Base-by-base conservation (phyloP, 371 early-diverging fungal species). In the Blakeslea trispora region DNA sequence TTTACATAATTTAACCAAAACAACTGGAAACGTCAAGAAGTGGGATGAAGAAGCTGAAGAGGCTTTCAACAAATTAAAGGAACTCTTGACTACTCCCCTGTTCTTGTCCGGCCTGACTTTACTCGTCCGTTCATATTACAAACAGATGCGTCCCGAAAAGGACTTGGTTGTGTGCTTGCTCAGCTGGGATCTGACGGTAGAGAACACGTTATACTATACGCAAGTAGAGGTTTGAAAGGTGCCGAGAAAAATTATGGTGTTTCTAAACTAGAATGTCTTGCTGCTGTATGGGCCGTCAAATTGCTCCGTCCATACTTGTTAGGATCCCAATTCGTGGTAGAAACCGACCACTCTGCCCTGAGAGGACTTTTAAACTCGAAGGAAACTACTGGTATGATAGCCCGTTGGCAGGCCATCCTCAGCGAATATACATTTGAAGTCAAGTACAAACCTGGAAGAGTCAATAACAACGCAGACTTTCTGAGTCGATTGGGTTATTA, bases 241-340 rank as follows among this genome's bases (percentile, higher is more conserved):
- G 41, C n/a, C 2, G 54, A 45, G 45, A 6, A 19, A 11, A 53
- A 45, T 34, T 53, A 53, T 45, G 35, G 35, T n/a, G 35, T 39
- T 5, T 39, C 55, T 1, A 55, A 55, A 46, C 28, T 46, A 1
- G 40, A 55, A 37, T 46, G 45, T 18, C 21, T 55, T 8, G 53
- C 53, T 18, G 32, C 31, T 7, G 19, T 53, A 2, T 44, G 44
- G 44, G 53, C 32, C 3, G 35, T 53, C 3, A n/a, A 53, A 34
- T 9, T n/a, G 1, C 21, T 32, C 18, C 5, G 45, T 34, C 52
- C 52, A 2, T 52, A 52, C 18, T 15, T 52, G 5, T 19, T 42
- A 7, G 50, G 50, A 7, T 11, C 8, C 1, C 15, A 37, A 3
- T 50, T 39, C 19, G 39, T 34, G 0, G 14, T 50, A 8, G 39